These are phyloP conservation scores for Allium cepa DNA, from an alignment of 106 monocot genomes.

Conservation along the genomic window DNA sequence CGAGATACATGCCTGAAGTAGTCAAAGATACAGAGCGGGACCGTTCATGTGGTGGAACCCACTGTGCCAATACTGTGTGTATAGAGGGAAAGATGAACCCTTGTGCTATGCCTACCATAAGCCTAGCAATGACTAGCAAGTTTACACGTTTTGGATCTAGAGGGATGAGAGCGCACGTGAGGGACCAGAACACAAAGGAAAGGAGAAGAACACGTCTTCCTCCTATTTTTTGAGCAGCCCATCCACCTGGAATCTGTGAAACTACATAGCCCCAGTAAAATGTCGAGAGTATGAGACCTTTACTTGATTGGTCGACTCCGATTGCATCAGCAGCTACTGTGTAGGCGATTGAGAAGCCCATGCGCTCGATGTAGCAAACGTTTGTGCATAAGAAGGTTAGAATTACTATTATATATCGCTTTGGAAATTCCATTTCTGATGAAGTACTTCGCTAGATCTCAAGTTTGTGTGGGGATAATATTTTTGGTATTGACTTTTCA, in stretches of 20 bases:
- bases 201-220: conserved; percentile 69
- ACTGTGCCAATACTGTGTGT: conserved; percentile 82
- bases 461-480: no score
- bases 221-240: conserved; percentile 70
- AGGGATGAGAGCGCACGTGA: conserved; percentile 60
- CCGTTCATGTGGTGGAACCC: conserved; percentile 92
- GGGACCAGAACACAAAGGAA: conserved; percentile 79
- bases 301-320: conserved; percentile 73
- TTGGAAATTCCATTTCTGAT: conserved; percentile 33
- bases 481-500: no score
- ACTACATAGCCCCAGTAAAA: conserved; percentile 89
- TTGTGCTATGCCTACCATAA: conserved; percentile 81
- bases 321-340: conserved; percentile 65
- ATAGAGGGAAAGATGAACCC: conserved; percentile 96
- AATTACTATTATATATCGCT: conserved; percentile 55
- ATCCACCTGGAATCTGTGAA: conserved; percentile 90
- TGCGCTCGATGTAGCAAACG: conserved; percentile 74
- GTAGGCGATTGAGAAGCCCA: conserved; percentile 91
- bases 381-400: conserved; percentile 69
- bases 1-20: conserved; percentile 92
- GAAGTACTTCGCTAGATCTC: no score
- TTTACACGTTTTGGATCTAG: conserved; percentile 42
- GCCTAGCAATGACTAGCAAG: conserved; percentile 52
- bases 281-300: conserved; percentile 77
- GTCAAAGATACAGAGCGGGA: conserved; percentile 92